Evolutionary conservation across 139 green algal genomes (phyloP).

Genomic region (Nannochloris sp.): DNA sequence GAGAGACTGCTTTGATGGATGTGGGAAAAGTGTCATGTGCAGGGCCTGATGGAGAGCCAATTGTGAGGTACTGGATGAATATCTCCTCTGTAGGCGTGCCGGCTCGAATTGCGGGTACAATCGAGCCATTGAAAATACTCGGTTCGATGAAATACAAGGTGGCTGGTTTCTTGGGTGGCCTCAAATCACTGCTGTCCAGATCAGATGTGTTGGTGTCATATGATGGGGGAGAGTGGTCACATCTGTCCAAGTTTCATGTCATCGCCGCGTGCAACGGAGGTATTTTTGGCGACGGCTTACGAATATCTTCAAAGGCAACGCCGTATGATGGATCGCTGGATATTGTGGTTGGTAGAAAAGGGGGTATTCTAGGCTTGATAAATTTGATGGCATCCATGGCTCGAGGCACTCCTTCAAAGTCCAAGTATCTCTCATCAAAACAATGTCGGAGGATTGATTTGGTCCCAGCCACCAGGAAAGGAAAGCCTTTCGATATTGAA

Average conservation of each 20-base stretch:
- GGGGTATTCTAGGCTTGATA: background rate
- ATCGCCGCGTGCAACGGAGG: slow-evolving; percentile 3
- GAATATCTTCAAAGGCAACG: background rate
- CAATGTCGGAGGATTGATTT: no score
- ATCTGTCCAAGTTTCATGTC: background rate
- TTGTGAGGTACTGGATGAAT: slow-evolving; percentile 7
- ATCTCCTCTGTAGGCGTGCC: background rate
- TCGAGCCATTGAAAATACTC: background rate
- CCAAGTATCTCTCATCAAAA: no score
- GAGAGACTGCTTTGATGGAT: slow-evolving; percentile 7
- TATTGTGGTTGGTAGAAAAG: background rate
- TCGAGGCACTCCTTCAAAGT: no score
- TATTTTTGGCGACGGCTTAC: slow-evolving; percentile 8
- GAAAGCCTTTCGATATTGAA: no score
- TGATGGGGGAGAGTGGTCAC: slow-evolving; percentile 8
- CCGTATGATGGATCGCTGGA: slow-evolving; percentile 8
- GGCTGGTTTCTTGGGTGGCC: background rate
- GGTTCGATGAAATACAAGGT: slow-evolving; percentile 2
- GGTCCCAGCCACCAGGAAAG: no score
- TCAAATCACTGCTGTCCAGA: background rate
- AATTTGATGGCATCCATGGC: no score
- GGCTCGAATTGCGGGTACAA: background rate
- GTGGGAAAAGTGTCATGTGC: background rate
- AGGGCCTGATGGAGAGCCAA: background rate
- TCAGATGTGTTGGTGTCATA: background rate